Evolutionary conservation across 148 eudicot genomes (phyloP), one percentile per base, ranked within the genome.

Genomic region (Vaccinium vitisidaea): DNA sequence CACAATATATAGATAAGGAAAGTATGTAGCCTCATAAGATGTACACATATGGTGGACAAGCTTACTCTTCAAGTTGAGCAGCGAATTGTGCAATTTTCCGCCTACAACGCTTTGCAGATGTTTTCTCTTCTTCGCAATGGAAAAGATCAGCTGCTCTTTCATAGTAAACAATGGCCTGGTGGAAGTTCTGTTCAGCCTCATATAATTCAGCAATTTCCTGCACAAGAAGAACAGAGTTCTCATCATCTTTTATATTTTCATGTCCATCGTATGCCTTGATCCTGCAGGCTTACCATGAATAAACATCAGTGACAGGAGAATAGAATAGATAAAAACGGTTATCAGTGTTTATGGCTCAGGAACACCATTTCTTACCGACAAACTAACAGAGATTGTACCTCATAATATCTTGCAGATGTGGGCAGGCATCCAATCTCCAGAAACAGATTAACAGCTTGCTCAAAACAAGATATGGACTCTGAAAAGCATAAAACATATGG

Each of bases 61-160:
- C 94, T 92, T 93, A 93, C 97, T 92, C 87, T 88, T 91, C 95
- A 70, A 93, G 83, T 83, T 93, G 93, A 59, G 98, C 97, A 86
- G 95, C 86, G 87, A 83, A 93, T 75, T 92, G 90, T 13, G 98
- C 98, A 86, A 95, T 88, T 89, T 95, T 95, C 82, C 86, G 93
- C 87, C 83, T 88, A 89, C 90, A 89, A 87, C 92, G 93, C 80
- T 91, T 93, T 19, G 93, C 91, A 86, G 94, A 88, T 59, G 91
- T 86, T 59, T 88, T 90, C 46, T 84, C 92, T 23, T 95, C 95
- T 83, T 92, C 93, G 82, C 90, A 87, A 83, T 91, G 93, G 88
- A 88, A 95, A 83, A 92, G 91, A 70, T 95, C 95, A 79, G 95
- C 92, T 71, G 98, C 87, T 75, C 88, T 88, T 79, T 92, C 94